phyloP scores from a whole-genome alignment of 1,284 basidiomycete species.

The Puccinia triticina region DNA sequence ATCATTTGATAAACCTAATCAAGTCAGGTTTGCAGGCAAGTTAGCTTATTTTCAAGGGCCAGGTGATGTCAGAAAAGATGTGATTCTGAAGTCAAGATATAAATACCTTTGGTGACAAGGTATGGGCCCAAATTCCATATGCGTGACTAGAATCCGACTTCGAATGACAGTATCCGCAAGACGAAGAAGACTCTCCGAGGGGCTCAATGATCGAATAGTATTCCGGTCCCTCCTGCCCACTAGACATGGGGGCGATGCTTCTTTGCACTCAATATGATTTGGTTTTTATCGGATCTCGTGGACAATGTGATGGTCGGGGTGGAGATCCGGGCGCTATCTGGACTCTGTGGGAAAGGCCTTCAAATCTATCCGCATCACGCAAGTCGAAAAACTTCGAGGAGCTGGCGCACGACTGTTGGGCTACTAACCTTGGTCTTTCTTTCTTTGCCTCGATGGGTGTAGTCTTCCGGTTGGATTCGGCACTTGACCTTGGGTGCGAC shows the following conservation, averaged over 20 bases:
- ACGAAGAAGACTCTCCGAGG: neutral
- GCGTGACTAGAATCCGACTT: conserved; percentile 16
- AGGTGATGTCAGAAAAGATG: neutral
- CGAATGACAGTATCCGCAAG: conserved; percentile 45
- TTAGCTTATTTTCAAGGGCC: neutral
- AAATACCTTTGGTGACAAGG: conserved; percentile 28
- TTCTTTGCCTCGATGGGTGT: too few species aligned
- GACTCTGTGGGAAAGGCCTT: too few species aligned
- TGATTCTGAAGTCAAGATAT: neutral
- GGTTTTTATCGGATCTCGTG: too few species aligned
- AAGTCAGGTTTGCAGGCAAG: neutral
- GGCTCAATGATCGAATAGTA: conserved; percentile 46
- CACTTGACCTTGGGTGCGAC: too few species aligned
- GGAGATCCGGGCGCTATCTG: too few species aligned
- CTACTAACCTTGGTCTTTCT: too few species aligned
- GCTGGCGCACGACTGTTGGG: too few species aligned
- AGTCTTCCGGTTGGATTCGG: too few species aligned
- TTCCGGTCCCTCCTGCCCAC: neutral
- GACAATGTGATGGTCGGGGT: too few species aligned
- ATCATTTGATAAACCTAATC: conserved; percentile 64
- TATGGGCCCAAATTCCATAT: conserved; percentile 41
- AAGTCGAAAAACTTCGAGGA: too few species aligned
- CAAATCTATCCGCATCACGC: too few species aligned
- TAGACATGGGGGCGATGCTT: neutral
- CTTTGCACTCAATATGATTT: neutral